These are phyloP conservation scores for Gracilaria caudata DNA, from an alignment of 23 red algal genomes.

Conservation along the genomic window DNA sequence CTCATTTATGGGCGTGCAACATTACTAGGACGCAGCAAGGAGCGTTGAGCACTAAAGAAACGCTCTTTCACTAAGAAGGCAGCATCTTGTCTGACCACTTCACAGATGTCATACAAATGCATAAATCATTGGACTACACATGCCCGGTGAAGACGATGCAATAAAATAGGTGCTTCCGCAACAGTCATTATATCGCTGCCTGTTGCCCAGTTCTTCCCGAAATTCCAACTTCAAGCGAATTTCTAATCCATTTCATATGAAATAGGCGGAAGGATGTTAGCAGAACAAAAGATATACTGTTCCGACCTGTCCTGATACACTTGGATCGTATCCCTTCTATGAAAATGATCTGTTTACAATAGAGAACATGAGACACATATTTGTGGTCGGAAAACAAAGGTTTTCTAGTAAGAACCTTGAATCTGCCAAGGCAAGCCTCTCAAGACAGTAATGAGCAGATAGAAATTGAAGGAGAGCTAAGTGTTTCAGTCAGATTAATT, in stretches of 20 bases:
- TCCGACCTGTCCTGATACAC: slow-evolving; percentile 72
- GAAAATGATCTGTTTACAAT: slow-evolving; percentile 66
- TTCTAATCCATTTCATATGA: slow-evolving; percentile 56
- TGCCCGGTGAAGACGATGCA: slow-evolving; percentile 72
- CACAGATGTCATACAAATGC: too few relatives aligned
- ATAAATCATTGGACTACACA: slow-evolving; percentile 39
- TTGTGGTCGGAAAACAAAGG: slow-evolving; percentile 65
- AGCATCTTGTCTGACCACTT: too few relatives aligned
- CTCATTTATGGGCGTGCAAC: too few relatives aligned
- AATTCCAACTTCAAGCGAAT: slow-evolving; percentile 44
- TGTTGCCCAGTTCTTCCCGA: slow-evolving; percentile 46
- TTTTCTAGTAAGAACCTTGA: slow-evolving; percentile 39
- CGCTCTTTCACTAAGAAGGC: too few relatives aligned
- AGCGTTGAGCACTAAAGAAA: too few relatives aligned
- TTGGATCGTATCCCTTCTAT: slow-evolving; percentile 66
- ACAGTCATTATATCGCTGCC: slow-evolving; percentile 64
- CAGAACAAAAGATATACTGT: slow-evolving; percentile 55
- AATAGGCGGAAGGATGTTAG: slow-evolving; percentile 36
- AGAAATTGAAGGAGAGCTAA: slow-evolving; percentile 1
- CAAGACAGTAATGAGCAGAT: slow-evolving; percentile 22
- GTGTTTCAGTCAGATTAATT: slow-evolving; percentile 31
- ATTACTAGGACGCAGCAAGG: too few relatives aligned
- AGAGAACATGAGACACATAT: slow-evolving; percentile 49
- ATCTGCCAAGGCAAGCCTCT: background rate
- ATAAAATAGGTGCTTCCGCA: slow-evolving; percentile 70